Evolutionary conservation across 805 yeast genomes (phyloP), one percentile per base, ranked within the genome.

Genomic region (Candida awuae): DNA sequence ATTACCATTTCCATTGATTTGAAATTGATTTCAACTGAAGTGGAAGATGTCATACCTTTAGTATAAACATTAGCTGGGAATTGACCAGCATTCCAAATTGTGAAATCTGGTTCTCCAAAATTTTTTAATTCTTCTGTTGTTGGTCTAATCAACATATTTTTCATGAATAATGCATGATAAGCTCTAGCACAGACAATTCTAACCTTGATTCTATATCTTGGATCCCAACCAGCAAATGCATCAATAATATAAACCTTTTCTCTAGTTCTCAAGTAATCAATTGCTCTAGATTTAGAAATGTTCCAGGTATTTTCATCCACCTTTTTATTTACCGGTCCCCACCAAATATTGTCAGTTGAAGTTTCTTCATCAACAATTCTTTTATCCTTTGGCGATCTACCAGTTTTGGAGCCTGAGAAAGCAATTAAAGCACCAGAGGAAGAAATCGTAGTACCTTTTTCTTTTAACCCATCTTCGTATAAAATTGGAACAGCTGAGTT

Each of bases 211-310:
- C 97, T 78, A 77, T 90, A 90, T 58, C 85, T 80, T 58, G 97
- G 96, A 64, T 90, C 98, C 98, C 98, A 90, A 50, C 98, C 98
- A 34, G 97, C 98, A 61, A 65, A 90, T 10, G 97, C 97, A 60
- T 90, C 98, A 50, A 90, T 87, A 48, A 90, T 88, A 66, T 83
- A 90, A 55, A 92, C 78, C 62, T 87, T 86, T 54, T 83, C 88
- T 67, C 95, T 83, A 41, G 97, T 90, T 73, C 95, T 84, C 63
- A 90, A 75, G 70, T 88, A 90, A 66, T 90, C 98, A 51, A 88
- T 75, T 37, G 98, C 97, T 68, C 98, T 84, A 53, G 90, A 90
- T 63, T 94, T 82, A 62, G 94, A 84, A 55, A 90, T 87, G 54
- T 77, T 76, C 97, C 97, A 90, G 17, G 96, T 87, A 61, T 80